Percentiles rank a stretch among this genome's conserved stretches.
Conservation (phyloP, 163 green algal genomes). For the Scenedesmus sp. region DNA sequence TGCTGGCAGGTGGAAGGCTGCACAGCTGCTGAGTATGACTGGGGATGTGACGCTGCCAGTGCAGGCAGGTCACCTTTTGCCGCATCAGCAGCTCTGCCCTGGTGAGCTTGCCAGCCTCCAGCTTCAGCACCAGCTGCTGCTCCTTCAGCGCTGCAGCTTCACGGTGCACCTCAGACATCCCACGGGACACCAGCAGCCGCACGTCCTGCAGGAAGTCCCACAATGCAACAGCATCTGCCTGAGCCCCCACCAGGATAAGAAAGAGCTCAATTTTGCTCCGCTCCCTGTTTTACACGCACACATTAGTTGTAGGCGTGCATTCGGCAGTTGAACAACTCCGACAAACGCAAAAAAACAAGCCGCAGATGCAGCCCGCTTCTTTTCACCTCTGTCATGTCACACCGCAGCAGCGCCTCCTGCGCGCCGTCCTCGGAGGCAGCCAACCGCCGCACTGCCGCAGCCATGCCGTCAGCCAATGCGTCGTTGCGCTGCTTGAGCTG, state of each 20-base stretch:
- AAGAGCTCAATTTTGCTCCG: no score
- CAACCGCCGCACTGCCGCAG: slow-evolving; percentile 58
- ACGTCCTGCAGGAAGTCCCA: slow-evolving; percentile 55
- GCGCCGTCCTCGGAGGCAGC: slow-evolving; percentile 54
- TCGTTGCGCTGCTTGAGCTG: slow-evolving; percentile 72
- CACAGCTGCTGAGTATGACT: no score
- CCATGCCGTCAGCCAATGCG: slow-evolving; percentile 61
- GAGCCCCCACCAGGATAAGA: no score
- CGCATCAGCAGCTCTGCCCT: slow-evolving; percentile 69
- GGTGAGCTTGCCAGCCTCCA: slow-evolving; percentile 67
- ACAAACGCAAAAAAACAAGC: no score
- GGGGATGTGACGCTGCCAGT: background rate
- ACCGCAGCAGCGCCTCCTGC: slow-evolving; percentile 62
- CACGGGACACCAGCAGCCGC: slow-evolving; percentile 36
- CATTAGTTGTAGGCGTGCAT: no score
- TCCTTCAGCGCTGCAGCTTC: slow-evolving; percentile 66
- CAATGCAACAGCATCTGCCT: background rate
- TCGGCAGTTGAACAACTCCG: no score
- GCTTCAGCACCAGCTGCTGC: slow-evolving; percentile 64
- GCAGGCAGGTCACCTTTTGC: slow-evolving; percentile 61
- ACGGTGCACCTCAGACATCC: slow-evolving; percentile 54
- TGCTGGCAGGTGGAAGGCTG: no score
- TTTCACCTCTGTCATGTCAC: slow-evolving; percentile 58
- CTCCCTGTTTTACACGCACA: no score
- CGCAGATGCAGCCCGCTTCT: no score